Evolutionary conservation across 1,284 basidiomycete genomes (phyloP), one percentile per base, ranked within the genome.

Genomic region (Grifola frondosa): DNA sequence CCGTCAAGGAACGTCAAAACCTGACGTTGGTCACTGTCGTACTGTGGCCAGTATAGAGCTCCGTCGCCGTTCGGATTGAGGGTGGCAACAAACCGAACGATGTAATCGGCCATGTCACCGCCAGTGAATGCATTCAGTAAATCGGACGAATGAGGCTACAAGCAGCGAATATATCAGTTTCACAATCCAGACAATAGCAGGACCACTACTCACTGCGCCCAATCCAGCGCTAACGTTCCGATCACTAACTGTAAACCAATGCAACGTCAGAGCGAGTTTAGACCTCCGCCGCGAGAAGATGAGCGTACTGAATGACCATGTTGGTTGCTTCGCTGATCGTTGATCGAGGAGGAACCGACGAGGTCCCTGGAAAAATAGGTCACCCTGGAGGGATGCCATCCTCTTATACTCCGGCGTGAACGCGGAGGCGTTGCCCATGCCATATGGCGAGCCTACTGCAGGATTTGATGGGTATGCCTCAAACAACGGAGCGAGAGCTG

Each of bases 321-420:
- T 51, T 4, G 52, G 39, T 38, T 66, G 60, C 25, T 57, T 58
- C 9, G 28, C 35, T 1, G 61, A 53, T 1, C 47, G 13, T 4
- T n/a, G 3, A 13, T 20, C 17, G 19, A 38, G 12, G 37, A 38
- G 26, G 22, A 15, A 11, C 8, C 37, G 26, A 13, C 37, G 25
- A 7, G 25, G 37, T 3, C 28, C 37, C 9, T 38, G 16, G 11
- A 48, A 80, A 67, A 57, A 73, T 73, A 63, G 56, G 44, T 81
- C 80, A 0, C 77, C 78, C 32, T 64, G 63, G 44, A 81, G 55
- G 0, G 77, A 65, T 12, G 78, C 69, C 1, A 80, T 52, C 16
- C 78, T 63, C 55, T 80, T 78, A 62, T 64, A 80, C 44, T 80
- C 67, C 0, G 74, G 71, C 0, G 72, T 67, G 11, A 80, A 41